Base-by-base conservation (phyloP, 2,329 filamentous ascomycete genomes). In the Colletotrichum incanum region DNA sequence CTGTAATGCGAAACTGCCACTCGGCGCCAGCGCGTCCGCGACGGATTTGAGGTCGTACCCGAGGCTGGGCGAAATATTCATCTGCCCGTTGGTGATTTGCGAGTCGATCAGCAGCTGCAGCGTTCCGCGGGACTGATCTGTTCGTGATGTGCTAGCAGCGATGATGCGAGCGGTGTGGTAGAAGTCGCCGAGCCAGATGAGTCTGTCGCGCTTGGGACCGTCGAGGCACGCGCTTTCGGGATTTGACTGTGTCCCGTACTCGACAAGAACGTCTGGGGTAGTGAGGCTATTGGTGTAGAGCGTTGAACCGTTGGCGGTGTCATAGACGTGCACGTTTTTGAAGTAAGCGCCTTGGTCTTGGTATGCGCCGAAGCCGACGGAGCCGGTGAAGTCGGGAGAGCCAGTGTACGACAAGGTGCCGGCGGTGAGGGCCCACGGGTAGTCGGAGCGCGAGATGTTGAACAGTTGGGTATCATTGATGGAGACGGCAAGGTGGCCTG, bases 161-260 rank as follows among this genome's bases (percentile, higher is more conserved):
- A 85, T 75, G 23, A 84, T 79, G 14, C 80, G 77, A 1, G 79
- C 75, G 0, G 84, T 84, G 73, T 85, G 83, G 50, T 81, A 81
- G 65, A 84, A 84, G 75, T 92, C 90, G 1, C 90, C 90, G 11
- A 90, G 86, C 89, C 89, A 92, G 1, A 91, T 86, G 14, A 89
- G 80, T 4, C 88, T 83, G 74, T 91, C 89, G 37, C 89, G 83
- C 76, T 91, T 91, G 0, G 88, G 87, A 5, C 89, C 89, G 75
- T 91, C 89, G 0, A 78, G 74, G 0, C 77, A 78, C 9, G 79
- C 80, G 18, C 77, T 74, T 6, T 76, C 74, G 1, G 77, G 69
- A 31, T 85, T 82, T 1, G 74, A 72, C 2, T 78, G 76, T 0
- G 82, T 79, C 5, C 79, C 79, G 47, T 84, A 85, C 55, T 86